phyloP scores from a whole-genome alignment of 352 stramenopile species.

The Globisporangium echinulatum region DNA sequence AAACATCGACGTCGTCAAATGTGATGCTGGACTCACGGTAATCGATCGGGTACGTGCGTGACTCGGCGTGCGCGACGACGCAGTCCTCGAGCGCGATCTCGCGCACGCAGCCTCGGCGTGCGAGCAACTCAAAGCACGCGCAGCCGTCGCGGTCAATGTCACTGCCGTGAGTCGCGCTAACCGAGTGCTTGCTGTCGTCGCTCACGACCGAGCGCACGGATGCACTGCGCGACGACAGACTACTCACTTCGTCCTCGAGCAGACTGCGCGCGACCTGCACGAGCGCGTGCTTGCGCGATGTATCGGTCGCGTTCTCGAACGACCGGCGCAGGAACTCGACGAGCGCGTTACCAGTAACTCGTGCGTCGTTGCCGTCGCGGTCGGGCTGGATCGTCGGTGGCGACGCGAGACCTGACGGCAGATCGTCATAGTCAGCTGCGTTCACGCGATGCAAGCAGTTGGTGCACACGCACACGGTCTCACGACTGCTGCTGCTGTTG shows the following conservation, averaged over 20 bases:
- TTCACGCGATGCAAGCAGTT: conserved; percentile 51
- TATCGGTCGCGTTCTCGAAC: conserved; percentile 21
- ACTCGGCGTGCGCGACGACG: conserved; percentile 17
- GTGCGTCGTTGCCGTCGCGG: conserved; percentile 8
- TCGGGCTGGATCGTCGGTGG: conserved; percentile 25
- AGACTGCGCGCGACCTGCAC: conserved; percentile 54
- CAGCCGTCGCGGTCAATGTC: conserved; percentile 5
- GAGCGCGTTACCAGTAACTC: conserved; percentile 22
- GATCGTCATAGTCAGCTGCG: conserved; percentile 40
- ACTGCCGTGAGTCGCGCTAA: not conserved
- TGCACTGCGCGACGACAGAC: conserved; percentile 8
- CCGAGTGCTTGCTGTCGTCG: conserved; percentile 5
- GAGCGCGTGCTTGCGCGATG: conserved; percentile 16
- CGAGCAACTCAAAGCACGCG: conserved; percentile 18
- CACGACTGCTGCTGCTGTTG: not conserved
- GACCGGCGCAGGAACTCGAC: conserved; percentile 34
- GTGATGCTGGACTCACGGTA: too few species aligned
- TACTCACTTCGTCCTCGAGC: conserved; percentile 28
- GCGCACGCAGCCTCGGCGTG: conserved; percentile 14
- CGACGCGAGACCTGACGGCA: conserved; percentile 17
- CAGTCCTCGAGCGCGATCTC: conserved; percentile 22
- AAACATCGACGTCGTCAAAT: conserved; percentile 11
- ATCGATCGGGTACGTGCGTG: conserved; percentile 27
- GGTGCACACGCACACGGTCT: conserved; percentile 35
- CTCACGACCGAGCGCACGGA: not conserved